These are phyloP conservation scores for Toxicodendron radicans DNA, from an alignment of 345 rosid genomes.

Conservation along the genomic window DNA sequence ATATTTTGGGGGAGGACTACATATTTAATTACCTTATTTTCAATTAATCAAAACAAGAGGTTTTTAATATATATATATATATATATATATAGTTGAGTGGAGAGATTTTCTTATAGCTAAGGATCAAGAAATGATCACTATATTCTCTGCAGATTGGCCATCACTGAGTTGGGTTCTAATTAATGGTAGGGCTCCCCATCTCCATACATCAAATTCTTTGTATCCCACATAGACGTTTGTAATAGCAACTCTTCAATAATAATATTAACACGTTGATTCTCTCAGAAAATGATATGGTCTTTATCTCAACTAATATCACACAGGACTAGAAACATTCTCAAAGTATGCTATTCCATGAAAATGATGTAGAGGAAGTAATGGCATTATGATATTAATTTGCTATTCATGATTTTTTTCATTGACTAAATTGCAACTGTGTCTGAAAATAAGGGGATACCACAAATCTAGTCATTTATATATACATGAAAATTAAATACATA, in stretches of 20 bases:
- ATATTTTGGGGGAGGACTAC: too few species aligned
- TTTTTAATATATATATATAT: too few species aligned
- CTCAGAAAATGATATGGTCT: neutral
- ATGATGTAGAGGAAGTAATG: neutral
- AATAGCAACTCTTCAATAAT: neutral
- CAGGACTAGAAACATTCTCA: neutral
- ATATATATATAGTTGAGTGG: neutral
- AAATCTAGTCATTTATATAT: too few species aligned
- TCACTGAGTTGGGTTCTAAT: neutral
- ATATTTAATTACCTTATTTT: too few species aligned
- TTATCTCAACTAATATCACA: neutral
- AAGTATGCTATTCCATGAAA: neutral
- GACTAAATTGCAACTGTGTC: neutral
- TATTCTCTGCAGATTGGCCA: too few species aligned
- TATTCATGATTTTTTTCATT: neutral
- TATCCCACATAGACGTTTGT: neutral
- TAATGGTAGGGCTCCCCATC: constrained; percentile 7
- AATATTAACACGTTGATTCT: constrained; percentile 3
- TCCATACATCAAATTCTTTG: neutral
- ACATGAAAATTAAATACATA: neutral
- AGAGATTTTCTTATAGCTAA: neutral
- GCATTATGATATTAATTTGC: neutral
- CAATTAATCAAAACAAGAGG: neutral
- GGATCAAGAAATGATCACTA: neutral
- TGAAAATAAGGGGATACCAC: too few species aligned